A percentile compares a stretch with the other conserved stretches of the same genome.
phyloP scores from a whole-genome alignment of 306 rosid species.

The Myrica gale region DNA sequence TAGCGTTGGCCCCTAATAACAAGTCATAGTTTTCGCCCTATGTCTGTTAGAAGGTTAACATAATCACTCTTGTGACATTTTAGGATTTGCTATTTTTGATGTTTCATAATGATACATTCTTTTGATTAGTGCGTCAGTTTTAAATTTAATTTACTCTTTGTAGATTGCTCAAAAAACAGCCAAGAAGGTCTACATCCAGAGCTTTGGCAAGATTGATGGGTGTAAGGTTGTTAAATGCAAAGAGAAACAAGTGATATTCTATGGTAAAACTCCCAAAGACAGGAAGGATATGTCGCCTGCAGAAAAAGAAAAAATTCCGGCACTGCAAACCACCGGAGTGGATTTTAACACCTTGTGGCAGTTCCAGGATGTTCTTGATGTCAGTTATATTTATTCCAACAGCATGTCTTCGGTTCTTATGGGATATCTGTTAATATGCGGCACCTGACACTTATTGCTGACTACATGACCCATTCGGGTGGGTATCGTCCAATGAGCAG shows the following conservation, averaged over 20 bases:
- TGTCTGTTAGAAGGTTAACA: not conserved
- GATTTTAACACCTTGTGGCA: constrained; percentile 72
- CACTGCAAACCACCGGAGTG: constrained; percentile 75
- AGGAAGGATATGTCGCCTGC: constrained; percentile 47
- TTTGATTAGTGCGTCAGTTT: not conserved
- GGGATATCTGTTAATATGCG: constrained; percentile 80
- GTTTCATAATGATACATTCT: not conserved
- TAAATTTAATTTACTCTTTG: constrained; percentile 22
- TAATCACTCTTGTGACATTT: not conserved
- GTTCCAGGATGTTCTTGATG: constrained; percentile 63
- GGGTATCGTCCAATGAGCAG: constrained; percentile 75
- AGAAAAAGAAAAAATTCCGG: constrained; percentile 61
- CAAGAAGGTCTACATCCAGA: constrained; percentile 67
- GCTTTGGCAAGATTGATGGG: constrained; percentile 56
- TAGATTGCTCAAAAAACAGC: constrained; percentile 80
- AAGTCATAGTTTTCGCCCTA: not conserved
- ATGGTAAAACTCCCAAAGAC: constrained; percentile 46
- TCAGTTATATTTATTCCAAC: constrained; percentile 70
- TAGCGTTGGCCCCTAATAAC: not conserved
- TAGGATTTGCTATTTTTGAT: constrained; percentile 5
- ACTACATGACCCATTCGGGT: constrained; percentile 73
- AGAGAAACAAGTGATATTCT: constrained; percentile 73
- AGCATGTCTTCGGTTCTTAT: constrained; percentile 76
- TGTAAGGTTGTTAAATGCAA: constrained; percentile 68
- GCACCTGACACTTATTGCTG: constrained; percentile 81